Percentiles rank a stretch among this genome's conserved stretches.
phyloP scores from a whole-genome alignment of 108 stramenopile genomes.

The Nitzschia palea region DNA sequence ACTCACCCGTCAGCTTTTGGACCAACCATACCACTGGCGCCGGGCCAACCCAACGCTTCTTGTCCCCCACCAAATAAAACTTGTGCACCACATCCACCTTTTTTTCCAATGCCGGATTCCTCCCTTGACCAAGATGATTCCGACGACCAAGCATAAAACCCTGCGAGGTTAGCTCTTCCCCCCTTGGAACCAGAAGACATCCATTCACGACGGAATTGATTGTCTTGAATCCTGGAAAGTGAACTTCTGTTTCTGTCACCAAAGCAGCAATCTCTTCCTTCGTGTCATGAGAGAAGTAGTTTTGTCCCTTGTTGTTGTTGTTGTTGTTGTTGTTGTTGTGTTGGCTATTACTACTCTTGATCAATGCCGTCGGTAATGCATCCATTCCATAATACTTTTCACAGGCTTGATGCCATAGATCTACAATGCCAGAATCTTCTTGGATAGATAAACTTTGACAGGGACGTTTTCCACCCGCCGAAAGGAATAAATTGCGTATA shows the following conservation, averaged over 20 bases:
- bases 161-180: background rate
- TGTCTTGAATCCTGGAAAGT: constrained; percentile 10
- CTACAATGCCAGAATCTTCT: background rate
- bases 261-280: background rate
- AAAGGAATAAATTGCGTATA: background rate
- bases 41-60: background rate
- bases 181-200: background rate
- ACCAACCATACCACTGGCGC: constrained; percentile 11
- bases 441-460: background rate
- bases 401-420: background rate
- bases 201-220: constrained; percentile 8
- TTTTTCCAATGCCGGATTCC: background rate
- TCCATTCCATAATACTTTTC: constrained; percentile 2
- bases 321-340: background rate
- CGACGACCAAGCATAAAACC: background rate
- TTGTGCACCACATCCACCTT: background rate
- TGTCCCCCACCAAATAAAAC: background rate
- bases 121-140: background rate
- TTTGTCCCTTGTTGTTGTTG: background rate
- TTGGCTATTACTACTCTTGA: background rate
- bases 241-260: constrained; percentile 1
- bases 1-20: background rate
- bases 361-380: background rate
- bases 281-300: background rate
- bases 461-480: background rate